phyloP scores from a whole-genome alignment of 192 early-diverging fungal genomes.

The Oehlia diaphana region DNA sequence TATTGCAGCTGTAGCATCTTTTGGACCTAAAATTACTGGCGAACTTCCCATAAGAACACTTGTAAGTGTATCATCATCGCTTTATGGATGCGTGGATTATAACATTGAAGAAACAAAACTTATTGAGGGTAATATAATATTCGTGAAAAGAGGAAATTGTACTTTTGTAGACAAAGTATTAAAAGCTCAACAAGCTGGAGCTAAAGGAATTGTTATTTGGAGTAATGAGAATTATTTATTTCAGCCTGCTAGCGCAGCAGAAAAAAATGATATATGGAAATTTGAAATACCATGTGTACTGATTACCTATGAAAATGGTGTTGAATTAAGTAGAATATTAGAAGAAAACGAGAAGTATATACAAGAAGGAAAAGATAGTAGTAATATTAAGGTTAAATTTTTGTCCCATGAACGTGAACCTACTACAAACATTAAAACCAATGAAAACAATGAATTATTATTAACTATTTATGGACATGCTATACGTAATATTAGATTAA shows the following conservation, averaged over 20 bases:
- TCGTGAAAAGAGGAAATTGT: conserved; percentile 46
- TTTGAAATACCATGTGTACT: conserved; percentile 24
- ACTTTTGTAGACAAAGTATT: conserved; percentile 44
- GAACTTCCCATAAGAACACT: conserved; percentile 3
- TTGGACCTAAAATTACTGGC: conserved; percentile 24
- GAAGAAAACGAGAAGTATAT: background rate
- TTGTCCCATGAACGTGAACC: background rate
- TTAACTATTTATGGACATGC: conserved; percentile 27
- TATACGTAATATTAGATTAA: conserved; percentile 28
- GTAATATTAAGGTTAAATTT: background rate
- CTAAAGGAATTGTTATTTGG: conserved; percentile 42
- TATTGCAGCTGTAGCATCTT: conserved; percentile 4
- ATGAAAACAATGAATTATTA: background rate
- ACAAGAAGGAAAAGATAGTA: background rate
- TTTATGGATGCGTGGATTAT: conserved; percentile 39
- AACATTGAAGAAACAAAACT: conserved; percentile 23
- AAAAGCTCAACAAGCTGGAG: conserved; percentile 48
- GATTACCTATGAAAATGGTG: conserved; percentile 18
- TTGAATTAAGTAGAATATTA: conserved; percentile 9
- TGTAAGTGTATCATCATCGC: conserved; percentile 25
- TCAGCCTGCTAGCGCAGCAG: background rate
- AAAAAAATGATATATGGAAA: background rate
- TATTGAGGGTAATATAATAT: conserved; percentile 38
- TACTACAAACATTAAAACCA: conserved; percentile 9
- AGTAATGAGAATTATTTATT: conserved; percentile 36